phyloP scores from a whole-genome alignment of 768 basidiomycete genomes.

The Phaffia tasmanica region DNA sequence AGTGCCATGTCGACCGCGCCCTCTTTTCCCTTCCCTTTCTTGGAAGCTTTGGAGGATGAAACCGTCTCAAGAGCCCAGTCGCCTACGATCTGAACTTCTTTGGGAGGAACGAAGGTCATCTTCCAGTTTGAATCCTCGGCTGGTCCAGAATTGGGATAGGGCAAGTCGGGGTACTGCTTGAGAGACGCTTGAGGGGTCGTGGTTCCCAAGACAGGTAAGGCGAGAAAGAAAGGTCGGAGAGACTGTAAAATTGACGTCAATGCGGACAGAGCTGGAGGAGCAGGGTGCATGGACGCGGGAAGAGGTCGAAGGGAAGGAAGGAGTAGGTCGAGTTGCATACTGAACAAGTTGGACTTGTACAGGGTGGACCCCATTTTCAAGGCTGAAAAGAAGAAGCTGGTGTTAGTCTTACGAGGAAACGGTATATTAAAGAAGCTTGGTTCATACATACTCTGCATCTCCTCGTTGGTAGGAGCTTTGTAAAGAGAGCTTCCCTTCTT shows the following conservation, averaged over 20 bases:
- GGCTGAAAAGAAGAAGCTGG: slow-evolving; percentile 20
- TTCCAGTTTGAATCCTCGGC: slow-evolving; percentile 78
- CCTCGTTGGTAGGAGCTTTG: slow-evolving; percentile 40
- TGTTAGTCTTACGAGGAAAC: not conserved
- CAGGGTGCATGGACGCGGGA: slow-evolving; percentile 58
- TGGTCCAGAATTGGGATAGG: slow-evolving; percentile 59
- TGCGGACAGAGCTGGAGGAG: slow-evolving; percentile 53
- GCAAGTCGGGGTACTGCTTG: slow-evolving; percentile 42
- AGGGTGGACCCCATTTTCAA: slow-evolving; percentile 43
- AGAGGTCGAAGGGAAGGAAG: slow-evolving; percentile 36
- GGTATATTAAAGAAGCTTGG: slow-evolving; percentile 5
- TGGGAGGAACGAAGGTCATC: slow-evolving; percentile 65
- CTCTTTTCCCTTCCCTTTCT: slow-evolving; percentile 29
- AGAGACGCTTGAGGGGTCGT: slow-evolving; percentile 39
- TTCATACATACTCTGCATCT: slow-evolving; percentile 44
- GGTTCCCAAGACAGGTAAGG: slow-evolving; percentile 48
- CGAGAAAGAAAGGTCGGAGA: slow-evolving; percentile 56
- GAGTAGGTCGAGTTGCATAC: slow-evolving; percentile 50
- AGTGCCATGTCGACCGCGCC: slow-evolving; percentile 71
- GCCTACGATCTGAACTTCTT: slow-evolving; percentile 64
- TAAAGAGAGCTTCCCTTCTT: slow-evolving; percentile 31
- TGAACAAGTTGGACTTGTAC: slow-evolving; percentile 68
- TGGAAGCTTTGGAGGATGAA: slow-evolving; percentile 58
- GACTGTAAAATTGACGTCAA: slow-evolving; percentile 58
- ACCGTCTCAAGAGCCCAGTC: slow-evolving; percentile 73